These are phyloP conservation scores for Cladosporium sp. DNA, from an alignment of 2,329 filamentous ascomycete genomes.

Conservation along the genomic window DNA sequence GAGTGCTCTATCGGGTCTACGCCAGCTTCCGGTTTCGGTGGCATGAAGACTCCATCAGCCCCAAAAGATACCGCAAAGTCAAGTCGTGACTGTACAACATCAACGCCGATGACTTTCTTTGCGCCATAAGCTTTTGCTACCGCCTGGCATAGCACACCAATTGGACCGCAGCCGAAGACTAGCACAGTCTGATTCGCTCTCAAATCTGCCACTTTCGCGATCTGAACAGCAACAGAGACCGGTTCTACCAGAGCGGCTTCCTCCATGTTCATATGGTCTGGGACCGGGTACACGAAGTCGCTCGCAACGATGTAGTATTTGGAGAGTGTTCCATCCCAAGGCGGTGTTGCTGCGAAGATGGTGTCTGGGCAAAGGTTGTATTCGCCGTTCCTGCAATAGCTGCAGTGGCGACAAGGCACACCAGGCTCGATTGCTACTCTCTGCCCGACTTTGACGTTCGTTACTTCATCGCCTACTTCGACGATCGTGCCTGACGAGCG, in stretches of 20 bases:
- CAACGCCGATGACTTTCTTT: constrained; percentile 45
- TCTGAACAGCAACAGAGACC: constrained; percentile 53
- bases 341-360: constrained; percentile 29
- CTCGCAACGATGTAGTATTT: constrained; percentile 52
- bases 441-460: constrained; percentile 32
- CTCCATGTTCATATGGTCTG: constrained; percentile 48
- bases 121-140: constrained; percentile 62
- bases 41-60: constrained; percentile 32
- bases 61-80: constrained; percentile 56
- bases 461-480: constrained; percentile 32
- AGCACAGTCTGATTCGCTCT: constrained; percentile 42
- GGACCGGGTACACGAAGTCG: constrained; percentile 52
- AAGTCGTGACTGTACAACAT: constrained; percentile 54
- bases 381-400: constrained; percentile 25
- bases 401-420: constrained; percentile 29
- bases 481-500: constrained; percentile 27
- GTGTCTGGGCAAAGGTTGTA: constrained; percentile 30
- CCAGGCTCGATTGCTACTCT: constrained; percentile 37
- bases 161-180: constrained; percentile 63
- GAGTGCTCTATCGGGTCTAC: constrained; percentile 42
- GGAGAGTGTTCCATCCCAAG: constrained; percentile 45
- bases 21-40: constrained; percentile 34
- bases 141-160: constrained; percentile 60
- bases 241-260: constrained; percentile 58
- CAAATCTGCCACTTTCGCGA: constrained; percentile 30